These are phyloP conservation scores for Fistulinella prunicolor DNA, from an alignment of 768 basidiomycete genomes.

Conservation along the genomic window DNA sequence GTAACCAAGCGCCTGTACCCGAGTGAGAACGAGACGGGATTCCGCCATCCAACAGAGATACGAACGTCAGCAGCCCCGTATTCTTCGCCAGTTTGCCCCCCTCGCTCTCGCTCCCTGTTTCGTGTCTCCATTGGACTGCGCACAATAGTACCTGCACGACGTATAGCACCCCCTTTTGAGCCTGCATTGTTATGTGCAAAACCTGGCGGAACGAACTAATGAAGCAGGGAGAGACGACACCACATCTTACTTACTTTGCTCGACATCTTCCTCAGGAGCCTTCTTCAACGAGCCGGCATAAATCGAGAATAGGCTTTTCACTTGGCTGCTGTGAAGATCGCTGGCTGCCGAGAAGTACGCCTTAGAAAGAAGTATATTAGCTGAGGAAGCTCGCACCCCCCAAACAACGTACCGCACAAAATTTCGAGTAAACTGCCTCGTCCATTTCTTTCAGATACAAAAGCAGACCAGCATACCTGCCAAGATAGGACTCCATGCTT, in stretches of 20 bases:
- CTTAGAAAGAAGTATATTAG: conserved; percentile 42
- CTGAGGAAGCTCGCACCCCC: background rate
- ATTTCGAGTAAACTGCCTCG: conserved; percentile 77
- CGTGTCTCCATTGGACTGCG: conserved; percentile 65
- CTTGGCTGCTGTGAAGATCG: conserved; percentile 76
- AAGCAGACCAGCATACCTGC: conserved; percentile 84
- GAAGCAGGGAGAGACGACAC: background rate
- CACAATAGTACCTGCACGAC: conserved; percentile 83
- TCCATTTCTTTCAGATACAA: conserved; percentile 97
- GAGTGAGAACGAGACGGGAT: background rate
- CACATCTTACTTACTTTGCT: conserved; percentile 57
- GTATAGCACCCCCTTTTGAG: conserved; percentile 57
- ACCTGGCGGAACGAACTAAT: conserved; percentile 32
- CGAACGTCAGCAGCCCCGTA: conserved; percentile 70
- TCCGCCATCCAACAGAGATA: conserved; percentile 1
- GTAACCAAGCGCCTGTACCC: conserved; percentile 63
- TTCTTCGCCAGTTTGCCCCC: conserved; percentile 54
- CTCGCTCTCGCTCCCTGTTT: conserved; percentile 46
- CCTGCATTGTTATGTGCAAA: conserved; percentile 37
- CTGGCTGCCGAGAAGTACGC: conserved; percentile 88
- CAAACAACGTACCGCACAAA: conserved; percentile 74
- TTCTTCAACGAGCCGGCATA: conserved; percentile 64
- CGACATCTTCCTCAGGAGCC: conserved; percentile 66
- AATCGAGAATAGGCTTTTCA: conserved; percentile 64
- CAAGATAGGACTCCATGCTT: conserved; percentile 77